Percentiles rank a stretch among this genome's conserved stretches.
Evolutionary conservation across 2,329 filamentous ascomycete genomes (phyloP).

Genomic region (Zymoseptoria crescenta): DNA sequence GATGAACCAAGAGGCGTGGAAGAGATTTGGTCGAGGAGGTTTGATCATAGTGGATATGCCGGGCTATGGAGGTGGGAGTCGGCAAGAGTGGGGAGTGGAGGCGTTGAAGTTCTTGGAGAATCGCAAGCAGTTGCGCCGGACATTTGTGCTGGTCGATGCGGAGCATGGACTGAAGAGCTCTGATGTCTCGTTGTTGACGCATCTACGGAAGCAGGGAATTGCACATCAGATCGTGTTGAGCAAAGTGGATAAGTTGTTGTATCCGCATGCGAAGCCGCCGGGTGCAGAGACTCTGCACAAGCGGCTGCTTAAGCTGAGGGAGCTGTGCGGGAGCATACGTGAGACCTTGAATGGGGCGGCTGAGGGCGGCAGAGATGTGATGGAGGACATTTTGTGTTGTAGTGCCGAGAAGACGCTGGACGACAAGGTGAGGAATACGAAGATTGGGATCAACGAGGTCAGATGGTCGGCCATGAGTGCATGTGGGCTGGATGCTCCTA

Average conservation of each 20-base stretch:
- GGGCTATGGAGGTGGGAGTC: conserved; percentile 58
- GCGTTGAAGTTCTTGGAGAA: conserved; percentile 60
- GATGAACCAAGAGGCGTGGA: conserved; percentile 25
- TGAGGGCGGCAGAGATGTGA: conserved; percentile 32
- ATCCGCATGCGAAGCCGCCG: conserved; percentile 20
- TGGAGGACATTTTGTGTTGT: conserved; percentile 55
- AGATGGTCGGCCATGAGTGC: conserved; percentile 58
- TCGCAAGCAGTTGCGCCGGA: conserved; percentile 55
- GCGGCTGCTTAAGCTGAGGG: conserved; percentile 29
- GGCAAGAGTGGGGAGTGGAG: conserved; percentile 55
- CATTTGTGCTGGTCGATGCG: conserved; percentile 58
- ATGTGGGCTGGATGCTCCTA: conserved; percentile 44
- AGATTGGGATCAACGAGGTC: conserved; percentile 54
- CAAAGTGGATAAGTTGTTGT: conserved; percentile 55
- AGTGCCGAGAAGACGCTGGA: conserved; percentile 45
- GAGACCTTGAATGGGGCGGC: conserved; percentile 36
- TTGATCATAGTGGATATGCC: conserved; percentile 63
- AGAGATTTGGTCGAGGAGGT: conserved; percentile 31
- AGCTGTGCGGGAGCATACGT: conserved; percentile 33
- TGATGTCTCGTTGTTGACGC: conserved; percentile 50
- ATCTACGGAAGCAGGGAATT: conserved; percentile 50
- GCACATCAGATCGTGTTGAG: conserved; percentile 59
- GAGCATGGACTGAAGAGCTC: conserved; percentile 55
- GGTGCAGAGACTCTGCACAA: conserved; percentile 22
- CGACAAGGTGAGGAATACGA: conserved; percentile 43